phyloP scores from a whole-genome alignment of 225 moss, liverwort and hornwort species.

The Sphagnum contortum region DNA sequence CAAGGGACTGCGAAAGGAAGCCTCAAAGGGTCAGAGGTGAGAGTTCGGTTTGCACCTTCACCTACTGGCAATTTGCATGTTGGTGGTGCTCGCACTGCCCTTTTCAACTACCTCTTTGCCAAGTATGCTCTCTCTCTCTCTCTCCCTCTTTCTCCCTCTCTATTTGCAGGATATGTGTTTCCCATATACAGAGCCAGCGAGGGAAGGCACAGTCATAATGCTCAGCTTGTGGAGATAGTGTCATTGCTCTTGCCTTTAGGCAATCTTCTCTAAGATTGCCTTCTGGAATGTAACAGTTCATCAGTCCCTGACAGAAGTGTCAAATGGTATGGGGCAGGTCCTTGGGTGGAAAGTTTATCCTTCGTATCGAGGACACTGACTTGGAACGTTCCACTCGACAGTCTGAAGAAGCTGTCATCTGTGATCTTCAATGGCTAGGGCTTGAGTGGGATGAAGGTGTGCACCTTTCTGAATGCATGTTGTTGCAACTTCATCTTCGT shows the following conservation, averaged over 20 bases:
- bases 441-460: slow-evolving; percentile 90
- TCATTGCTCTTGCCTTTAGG: too few species aligned
- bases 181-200: too few species aligned
- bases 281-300: too few species aligned
- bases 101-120: slow-evolving; percentile 93
- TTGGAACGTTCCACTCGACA: slow-evolving; percentile 93
- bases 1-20: slow-evolving; percentile 40
- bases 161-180: slow-evolving; percentile 2
- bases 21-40: slow-evolving; percentile 34
- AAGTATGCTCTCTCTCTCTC: slow-evolving; percentile 21
- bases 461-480: not conserved
- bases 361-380: slow-evolving; percentile 95
- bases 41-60: slow-evolving; percentile 92
- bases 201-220: too few species aligned
- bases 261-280: too few species aligned
- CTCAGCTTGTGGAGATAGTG: too few species aligned
- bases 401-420: slow-evolving; percentile 82
- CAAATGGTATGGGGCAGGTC: slow-evolving; percentile 34
- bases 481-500: too few species aligned
- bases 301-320: not conserved
- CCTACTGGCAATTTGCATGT: slow-evolving; percentile 95
- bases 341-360: slow-evolving; percentile 79
- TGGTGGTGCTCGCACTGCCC: slow-evolving; percentile 91
- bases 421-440: slow-evolving; percentile 86
- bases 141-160: not conserved